Evolutionary conservation across 2,329 filamentous ascomycete genomes (phyloP), one percentile per base, ranked within the genome.

Genomic region (Fusarium nisikadoi): DNA sequence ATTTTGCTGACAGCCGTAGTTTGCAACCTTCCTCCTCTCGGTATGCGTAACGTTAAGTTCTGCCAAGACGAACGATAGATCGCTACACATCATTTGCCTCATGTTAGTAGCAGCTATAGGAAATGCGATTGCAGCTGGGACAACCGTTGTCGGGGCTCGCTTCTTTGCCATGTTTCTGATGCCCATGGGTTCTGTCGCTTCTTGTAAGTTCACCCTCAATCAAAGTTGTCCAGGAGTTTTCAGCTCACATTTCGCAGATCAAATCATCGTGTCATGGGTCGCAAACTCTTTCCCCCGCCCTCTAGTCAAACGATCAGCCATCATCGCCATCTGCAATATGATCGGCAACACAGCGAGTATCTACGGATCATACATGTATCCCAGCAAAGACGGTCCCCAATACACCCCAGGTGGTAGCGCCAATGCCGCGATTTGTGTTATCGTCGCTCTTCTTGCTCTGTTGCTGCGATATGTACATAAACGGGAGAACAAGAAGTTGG

Each of bases 251-350:
- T n/a, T 0, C 2, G 3, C 5, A 81, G 81, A 86, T 43, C 84
- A 86, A 70, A 87, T 87, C 66, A 87, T 94, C 29, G 91, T 94
- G 49, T 89, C 91, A 0, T 88, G 87, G 74, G 90, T 94, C 38
- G 89, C 89, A 7, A 92, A 93, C 70, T 91, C 92, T 13, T 86
- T 94, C 39, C 91, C 92, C 0, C 92, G 92, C 79, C 91, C 92
- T 3, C 80, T 91, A 5, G 91, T 90, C 5, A 89, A 91, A 52
- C 86, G 91, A 4, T 92, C 91, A 8, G 87, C 88, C 4, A 87
- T 87, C 8, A 91, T 93, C 56, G 88, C 91, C 13, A 85, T 93
- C n/a, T 82, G 91, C 52, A 92, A 92, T 75, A 81, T 92, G 72
- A 83, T 93, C 45, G 92, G 91, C 1, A 92, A 92, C 77, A 87